A percentile compares a stretch with the other conserved stretches of the same genome.
These are phyloP conservation scores for Mycena capillaripes DNA, from an alignment of 768 basidiomycete genomes.

Conservation along the genomic window DNA sequence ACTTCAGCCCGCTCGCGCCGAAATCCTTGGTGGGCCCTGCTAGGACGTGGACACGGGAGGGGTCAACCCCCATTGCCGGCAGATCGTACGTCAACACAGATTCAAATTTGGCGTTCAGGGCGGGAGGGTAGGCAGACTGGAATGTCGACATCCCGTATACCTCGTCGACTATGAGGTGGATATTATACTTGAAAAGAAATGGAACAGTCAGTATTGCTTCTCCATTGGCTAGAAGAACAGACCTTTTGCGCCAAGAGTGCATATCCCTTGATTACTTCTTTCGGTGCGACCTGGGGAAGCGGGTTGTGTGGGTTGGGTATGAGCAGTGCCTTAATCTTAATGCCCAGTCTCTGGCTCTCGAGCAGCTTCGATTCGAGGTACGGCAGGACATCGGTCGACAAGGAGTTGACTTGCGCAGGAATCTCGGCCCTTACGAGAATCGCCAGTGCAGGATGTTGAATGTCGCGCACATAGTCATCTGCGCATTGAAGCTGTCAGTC, in stretches of 20 bases:
- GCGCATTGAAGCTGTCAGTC: background rate
- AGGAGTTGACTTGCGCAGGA: slow-evolving; percentile 18
- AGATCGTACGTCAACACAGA: slow-evolving; percentile 42
- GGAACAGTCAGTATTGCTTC: background rate
- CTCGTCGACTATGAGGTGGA: slow-evolving; percentile 49
- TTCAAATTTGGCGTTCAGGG: slow-evolving; percentile 33
- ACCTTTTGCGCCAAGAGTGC: slow-evolving; percentile 36
- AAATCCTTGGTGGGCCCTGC: slow-evolving; percentile 50
- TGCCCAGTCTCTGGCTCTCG: slow-evolving; percentile 33
- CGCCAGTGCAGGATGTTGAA: slow-evolving; percentile 25
- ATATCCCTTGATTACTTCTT: slow-evolving; percentile 41
- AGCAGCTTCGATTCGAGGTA: slow-evolving; percentile 39
- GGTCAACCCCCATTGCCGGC: slow-evolving; percentile 36
- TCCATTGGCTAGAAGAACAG: background rate
- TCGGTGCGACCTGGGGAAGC: slow-evolving; percentile 39
- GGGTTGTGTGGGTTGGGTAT: slow-evolving; percentile 51
- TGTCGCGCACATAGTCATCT: slow-evolving; percentile 37
- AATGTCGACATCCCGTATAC: slow-evolving; percentile 46
- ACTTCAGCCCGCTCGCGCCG: slow-evolving; percentile 44
- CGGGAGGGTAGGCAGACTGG: slow-evolving; percentile 36
- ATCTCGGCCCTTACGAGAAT: slow-evolving; percentile 16
- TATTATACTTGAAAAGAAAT: slow-evolving; percentile 34
- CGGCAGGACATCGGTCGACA: slow-evolving; percentile 34
- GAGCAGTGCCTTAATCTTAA: slow-evolving; percentile 41
- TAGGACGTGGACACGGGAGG: slow-evolving; percentile 43